Evolutionary conservation across 1,284 basidiomycete species (phyloP), one percentile per base, ranked within the genome.

Genomic region (Pseudozyma sp.): DNA sequence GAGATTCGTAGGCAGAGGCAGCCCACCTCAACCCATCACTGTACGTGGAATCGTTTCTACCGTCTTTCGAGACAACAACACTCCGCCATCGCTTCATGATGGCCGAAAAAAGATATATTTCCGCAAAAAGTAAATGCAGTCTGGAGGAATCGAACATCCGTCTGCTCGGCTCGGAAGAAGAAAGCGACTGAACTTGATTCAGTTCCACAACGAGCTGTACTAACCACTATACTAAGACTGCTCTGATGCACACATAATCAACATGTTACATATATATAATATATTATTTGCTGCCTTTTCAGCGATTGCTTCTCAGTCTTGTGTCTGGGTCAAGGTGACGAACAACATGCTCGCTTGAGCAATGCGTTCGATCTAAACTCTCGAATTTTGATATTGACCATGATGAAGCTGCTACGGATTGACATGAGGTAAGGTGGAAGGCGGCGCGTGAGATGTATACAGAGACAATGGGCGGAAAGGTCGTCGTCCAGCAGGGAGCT

Each of bases 81-180:
- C 24, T 24, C 24, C 24, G 24, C 24, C 24, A 24, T 24, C 24
- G 24, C 24, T 24, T 24, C 24, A 24, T 24, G 24, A 24, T 24
- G 24, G 24, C 24, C 24, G 24, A 24, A 24, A 24, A 24, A 24
- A 24, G 24, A 24, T 4, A 24, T 24, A 24, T 24, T 24, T 24
- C 24, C 24, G 24, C 43, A 42, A 57, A 57, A 44, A 46, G 39
- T 6, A 31, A 45, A 9, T 56, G 60, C 60, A 30, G 43, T 37
- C 48, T 50, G 60, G 67, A 68, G 52, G 67, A 68, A 64, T 68
- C 60, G 67, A 68, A 64, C 67, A 62, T 68, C 67, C 67, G 67
- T 63, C 47, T 68, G 55, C 60, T 68, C 59, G 66, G 66, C 30
- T 31, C 60, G 35, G 44, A 31, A 49, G 30, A 33, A 49, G 16